These are phyloP conservation scores for Jamesozyma rosinii DNA, from an alignment of 805 yeast genomes.

Conservation along the genomic window DNA sequence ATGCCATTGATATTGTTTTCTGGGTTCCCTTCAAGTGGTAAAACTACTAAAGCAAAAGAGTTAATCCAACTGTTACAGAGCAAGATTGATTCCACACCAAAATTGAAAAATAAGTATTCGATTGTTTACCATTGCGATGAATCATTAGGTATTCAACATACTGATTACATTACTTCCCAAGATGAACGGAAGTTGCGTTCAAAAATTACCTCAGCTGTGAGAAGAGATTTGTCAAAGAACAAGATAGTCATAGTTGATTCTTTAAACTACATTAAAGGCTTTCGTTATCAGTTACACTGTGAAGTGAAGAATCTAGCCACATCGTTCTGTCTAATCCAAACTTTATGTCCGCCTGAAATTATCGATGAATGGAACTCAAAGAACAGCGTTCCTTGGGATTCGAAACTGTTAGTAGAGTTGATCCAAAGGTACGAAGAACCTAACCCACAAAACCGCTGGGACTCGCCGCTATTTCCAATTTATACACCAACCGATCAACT, in stretches of 20 bases:
- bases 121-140: slow-evolving; percentile 73
- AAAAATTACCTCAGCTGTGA: slow-evolving; percentile 78
- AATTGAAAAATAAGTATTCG: slow-evolving; percentile 33
- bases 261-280: slow-evolving; percentile 85
- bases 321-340: slow-evolving; percentile 74
- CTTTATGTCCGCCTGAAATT: slow-evolving; percentile 54
- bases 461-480: slow-evolving; percentile 75
- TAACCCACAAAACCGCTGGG: slow-evolving; percentile 80
- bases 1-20: slow-evolving; percentile 85
- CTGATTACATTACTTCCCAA: slow-evolving; percentile 58
- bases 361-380: slow-evolving; percentile 54
- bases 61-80: slow-evolving; percentile 41
- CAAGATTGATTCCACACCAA: slow-evolving; percentile 37
- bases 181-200: slow-evolving; percentile 79
- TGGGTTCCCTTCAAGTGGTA: slow-evolving; percentile 83
- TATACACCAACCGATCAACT: slow-evolving; percentile 33
- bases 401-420: slow-evolving; percentile 53
- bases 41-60: slow-evolving; percentile 60
- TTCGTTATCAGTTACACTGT: slow-evolving; percentile 86
- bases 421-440: slow-evolving; percentile 92
- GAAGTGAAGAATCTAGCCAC: slow-evolving; percentile 83
- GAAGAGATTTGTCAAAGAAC: slow-evolving; percentile 59
- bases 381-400: slow-evolving; percentile 45
- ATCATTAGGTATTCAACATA: slow-evolving; percentile 59
- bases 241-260: slow-evolving; percentile 79